Percentiles rank a stretch among this genome's conserved stretches.
These are phyloP conservation scores for Annona squamosa DNA, from an alignment of 164 flowering plant genomes.

Conservation along the genomic window DNA sequence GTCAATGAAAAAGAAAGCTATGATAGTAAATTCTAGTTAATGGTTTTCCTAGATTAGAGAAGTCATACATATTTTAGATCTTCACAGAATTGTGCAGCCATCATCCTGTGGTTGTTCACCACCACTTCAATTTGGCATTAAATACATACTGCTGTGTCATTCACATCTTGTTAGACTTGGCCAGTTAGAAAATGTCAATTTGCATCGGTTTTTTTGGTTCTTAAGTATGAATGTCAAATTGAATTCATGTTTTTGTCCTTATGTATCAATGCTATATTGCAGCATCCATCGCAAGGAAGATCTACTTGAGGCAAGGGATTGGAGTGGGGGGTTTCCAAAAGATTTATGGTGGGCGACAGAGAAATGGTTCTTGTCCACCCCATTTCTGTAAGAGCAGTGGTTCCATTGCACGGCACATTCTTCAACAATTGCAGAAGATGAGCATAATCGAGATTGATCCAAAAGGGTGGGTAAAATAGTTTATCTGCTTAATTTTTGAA, in stretches of 20 bases:
- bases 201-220: background rate
- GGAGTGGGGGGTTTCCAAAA: slow-evolving; percentile 83
- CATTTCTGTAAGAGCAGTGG: slow-evolving; percentile 95
- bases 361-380: slow-evolving; percentile 84
- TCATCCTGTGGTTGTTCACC: background rate
- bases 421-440: slow-evolving; percentile 67
- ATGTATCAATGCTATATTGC: slow-evolving; percentile 3
- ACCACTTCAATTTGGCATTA: background rate
- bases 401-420: slow-evolving; percentile 74
- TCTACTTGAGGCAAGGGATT: slow-evolving; percentile 79
- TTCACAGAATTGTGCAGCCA: background rate
- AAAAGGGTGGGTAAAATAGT: slow-evolving; percentile 48
- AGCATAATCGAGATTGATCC: slow-evolving; percentile 62
- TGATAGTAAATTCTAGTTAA: background rate
- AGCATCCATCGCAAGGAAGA: slow-evolving; percentile 73
- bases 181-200: background rate
- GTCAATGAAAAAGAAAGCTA: background rate
- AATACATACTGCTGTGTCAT: background rate
- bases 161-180: background rate
- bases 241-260: background rate
- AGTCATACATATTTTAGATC: background rate
- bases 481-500: background rate
- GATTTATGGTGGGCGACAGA: slow-evolving; percentile 92
- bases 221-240: no score
- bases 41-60: background rate